Conservation (phyloP, 179 eudicot species). For the Beta macrorhiza region DNA sequence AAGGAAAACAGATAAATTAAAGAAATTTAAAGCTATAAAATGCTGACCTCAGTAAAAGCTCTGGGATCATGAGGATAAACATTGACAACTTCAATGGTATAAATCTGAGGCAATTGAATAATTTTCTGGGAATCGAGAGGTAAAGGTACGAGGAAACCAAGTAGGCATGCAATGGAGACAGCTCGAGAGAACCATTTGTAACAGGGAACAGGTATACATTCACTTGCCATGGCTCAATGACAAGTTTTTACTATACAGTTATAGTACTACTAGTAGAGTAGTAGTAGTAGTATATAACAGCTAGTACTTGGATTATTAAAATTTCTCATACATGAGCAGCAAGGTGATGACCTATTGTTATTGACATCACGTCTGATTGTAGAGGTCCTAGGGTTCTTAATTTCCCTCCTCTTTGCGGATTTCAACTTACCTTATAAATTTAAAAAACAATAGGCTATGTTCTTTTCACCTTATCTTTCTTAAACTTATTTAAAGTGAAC, state of each 20-base stretch:
- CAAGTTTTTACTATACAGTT: not conserved
- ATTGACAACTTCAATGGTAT: slow-evolving; percentile 47
- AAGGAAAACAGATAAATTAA: not conserved
- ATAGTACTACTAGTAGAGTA: not conserved
- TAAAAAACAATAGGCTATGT: too few relatives aligned
- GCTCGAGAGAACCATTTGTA: slow-evolving; percentile 14
- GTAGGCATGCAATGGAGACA: slow-evolving; percentile 22
- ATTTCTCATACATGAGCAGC: too few relatives aligned
- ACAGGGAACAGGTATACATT: slow-evolving; percentile 7
- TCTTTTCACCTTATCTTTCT: too few relatives aligned
- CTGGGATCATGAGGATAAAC: slow-evolving; percentile 73
- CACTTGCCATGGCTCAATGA: slow-evolving; percentile 24
- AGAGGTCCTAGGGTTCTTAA: too few relatives aligned
- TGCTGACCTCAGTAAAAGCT: slow-evolving; percentile 73
- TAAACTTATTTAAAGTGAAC: too few relatives aligned
- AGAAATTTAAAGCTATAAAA: not conserved
- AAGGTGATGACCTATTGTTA: too few relatives aligned
- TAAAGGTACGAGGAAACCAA: slow-evolving; percentile 17
- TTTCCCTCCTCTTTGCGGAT: too few relatives aligned
- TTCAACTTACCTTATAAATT: too few relatives aligned
- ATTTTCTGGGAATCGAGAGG: not conserved
- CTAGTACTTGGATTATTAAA: too few relatives aligned
- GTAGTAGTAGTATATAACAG: too few relatives aligned
- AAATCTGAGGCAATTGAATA: slow-evolving; percentile 21
- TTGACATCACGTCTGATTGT: too few relatives aligned